Evolutionary conservation across 1,284 basidiomycete genomes (phyloP).

Genomic region (Tylopilus sp.): DNA sequence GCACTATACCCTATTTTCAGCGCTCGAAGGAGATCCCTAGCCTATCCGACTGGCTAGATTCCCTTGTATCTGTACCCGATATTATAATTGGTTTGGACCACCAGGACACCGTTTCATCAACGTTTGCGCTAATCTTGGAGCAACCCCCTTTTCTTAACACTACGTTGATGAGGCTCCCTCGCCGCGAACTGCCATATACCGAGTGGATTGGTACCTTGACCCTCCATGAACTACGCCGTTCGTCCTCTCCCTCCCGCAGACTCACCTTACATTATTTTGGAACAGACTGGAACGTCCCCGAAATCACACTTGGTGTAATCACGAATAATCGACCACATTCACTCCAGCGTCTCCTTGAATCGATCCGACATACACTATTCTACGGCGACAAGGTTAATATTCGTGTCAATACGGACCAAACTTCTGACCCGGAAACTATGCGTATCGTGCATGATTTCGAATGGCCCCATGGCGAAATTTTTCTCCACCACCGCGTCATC

Average conservation of each 20-base stretch:
- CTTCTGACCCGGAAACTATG: conserved; percentile 60
- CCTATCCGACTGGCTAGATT: conserved; percentile 21
- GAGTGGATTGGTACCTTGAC: conserved; percentile 65
- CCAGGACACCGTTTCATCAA: conserved; percentile 23
- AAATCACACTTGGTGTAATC: conserved; percentile 66
- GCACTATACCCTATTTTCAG: conserved; percentile 22
- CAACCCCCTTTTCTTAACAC: conserved; percentile 21
- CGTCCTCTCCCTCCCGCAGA: conserved; percentile 9
- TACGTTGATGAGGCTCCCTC: conserved; percentile 49
- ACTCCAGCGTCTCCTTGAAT: conserved; percentile 60
- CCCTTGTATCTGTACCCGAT: conserved; percentile 24
- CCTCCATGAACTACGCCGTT: conserved; percentile 39
- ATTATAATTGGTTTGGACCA: conserved; percentile 37
- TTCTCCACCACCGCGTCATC: conserved; percentile 66
- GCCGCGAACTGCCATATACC: conserved; percentile 48
- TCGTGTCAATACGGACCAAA: conserved; percentile 72
- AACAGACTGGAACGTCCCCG: conserved; percentile 70
- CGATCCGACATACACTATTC: conserved; percentile 56
- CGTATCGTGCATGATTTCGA: conserved; percentile 45
- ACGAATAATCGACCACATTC: conserved; percentile 76
- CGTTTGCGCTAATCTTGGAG: conserved; percentile 17
- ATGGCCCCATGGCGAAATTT: conserved; percentile 60
- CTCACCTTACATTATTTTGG: conserved; percentile 5
- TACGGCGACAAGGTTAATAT: conserved; percentile 65
- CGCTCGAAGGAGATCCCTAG: conserved; percentile 7